Base-by-base conservation (phyloP, 176 grass and related monocot genomes). In the Lolium perenne region DNA sequence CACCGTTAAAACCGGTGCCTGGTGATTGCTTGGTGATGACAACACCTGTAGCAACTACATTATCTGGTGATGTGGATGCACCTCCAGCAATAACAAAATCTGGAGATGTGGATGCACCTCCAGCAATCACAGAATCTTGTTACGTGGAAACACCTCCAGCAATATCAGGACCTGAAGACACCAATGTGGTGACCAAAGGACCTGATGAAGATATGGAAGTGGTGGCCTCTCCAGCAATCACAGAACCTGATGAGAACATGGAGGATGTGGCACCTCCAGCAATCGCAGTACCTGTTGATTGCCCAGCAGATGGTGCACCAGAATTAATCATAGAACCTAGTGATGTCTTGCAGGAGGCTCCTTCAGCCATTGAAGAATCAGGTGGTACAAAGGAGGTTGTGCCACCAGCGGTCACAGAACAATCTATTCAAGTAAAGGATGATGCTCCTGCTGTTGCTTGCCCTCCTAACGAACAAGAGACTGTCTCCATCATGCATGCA, bases 1-100 rank as follows among this genome's bases (percentile, higher is more conserved):
- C 83, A 76, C 68, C n/a, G 21, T 83, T 70, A 62, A 90, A 83
- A 38, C 80, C 56, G 80, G 66, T 50, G 71, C 40, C 58, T 60
- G 71, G 23, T 72, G 71, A 72, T 79, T 48, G 25, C 23, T 66
- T 21, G 40, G 72, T 7, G 70, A 50, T n/a, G 48, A 29, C 26
- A 29, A 59, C 38, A n/a, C 50, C 57, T 85, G 22, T 72, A 57
- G 61, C 55, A 75, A 61, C 4, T 82, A 57, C 5, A 73, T 67
- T 70, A 79, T 71, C 78, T 85, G 77, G 14, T 32, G 72, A 79
- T 59, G 80, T 65, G 9, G 66, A 20, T 70, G 50, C 56, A 47
- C 48, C 55, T 81, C 62, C 41, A 60, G 38, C 8, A 67, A 57
- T 38, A 15, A 49, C 75, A 75, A 38, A 16, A 48, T 49, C 70